Percentiles rank a stretch among this genome's conserved stretches.
Evolutionary conservation across 73 alveolate species (phyloP).

Genomic region (Symbiodinium pilosum): DNA sequence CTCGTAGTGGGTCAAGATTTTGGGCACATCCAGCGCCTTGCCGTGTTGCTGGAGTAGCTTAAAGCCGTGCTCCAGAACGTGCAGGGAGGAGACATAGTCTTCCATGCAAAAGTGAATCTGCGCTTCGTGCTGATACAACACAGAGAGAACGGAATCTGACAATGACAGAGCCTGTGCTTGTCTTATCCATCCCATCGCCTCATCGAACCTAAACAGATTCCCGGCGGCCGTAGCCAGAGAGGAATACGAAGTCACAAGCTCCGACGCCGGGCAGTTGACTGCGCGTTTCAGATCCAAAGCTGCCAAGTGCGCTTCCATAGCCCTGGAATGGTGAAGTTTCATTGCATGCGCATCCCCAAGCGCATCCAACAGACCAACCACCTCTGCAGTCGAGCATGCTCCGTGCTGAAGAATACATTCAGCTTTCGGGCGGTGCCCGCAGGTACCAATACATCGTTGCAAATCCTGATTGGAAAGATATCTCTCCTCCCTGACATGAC

Average conservation of each 20-base stretch:
- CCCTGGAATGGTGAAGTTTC: no score
- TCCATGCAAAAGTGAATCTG: slow-evolving; percentile 25
- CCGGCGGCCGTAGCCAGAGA: slow-evolving; percentile 38
- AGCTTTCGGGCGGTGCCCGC: no score
- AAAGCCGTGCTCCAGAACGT: slow-evolving; percentile 31
- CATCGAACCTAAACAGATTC: slow-evolving; percentile 40
- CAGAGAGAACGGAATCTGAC: slow-evolving; percentile 12
- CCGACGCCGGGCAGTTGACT: not conserved
- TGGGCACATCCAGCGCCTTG: not conserved
- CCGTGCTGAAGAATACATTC: no score
- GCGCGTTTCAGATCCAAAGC: no score
- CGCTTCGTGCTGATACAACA: slow-evolving; percentile 53
- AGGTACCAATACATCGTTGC: no score
- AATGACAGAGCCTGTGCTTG: slow-evolving; percentile 29
- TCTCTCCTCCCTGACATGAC: no score
- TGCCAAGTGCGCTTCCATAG: no score
- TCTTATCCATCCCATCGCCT: slow-evolving; percentile 34
- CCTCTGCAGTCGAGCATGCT: no score
- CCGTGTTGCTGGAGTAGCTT: not conserved
- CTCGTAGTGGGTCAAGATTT: slow-evolving; percentile 30
- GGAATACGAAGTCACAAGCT: slow-evolving; percentile 24
- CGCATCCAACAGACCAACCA: no score
- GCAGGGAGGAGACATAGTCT: slow-evolving; percentile 38
- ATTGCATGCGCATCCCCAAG: no score
- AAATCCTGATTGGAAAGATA: no score